phyloP scores from a whole-genome alignment of 345 rosid genomes.

The Dimocarpus longan region DNA sequence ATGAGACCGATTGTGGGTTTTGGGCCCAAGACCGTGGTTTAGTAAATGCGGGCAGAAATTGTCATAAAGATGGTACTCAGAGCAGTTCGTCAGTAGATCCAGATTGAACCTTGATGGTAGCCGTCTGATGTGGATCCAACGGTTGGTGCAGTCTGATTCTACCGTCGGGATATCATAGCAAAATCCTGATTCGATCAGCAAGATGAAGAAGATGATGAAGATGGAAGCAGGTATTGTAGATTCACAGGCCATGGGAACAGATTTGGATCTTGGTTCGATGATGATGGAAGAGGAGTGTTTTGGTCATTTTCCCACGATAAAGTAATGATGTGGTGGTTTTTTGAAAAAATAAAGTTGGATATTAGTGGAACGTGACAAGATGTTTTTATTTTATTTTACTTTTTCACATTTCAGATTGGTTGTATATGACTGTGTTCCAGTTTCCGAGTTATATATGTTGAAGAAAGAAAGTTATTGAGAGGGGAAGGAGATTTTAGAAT shows the following conservation, averaged over 20 bases:
- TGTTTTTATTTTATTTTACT: too few species aligned
- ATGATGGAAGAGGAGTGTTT: background rate
- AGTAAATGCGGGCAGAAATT: constrained; percentile 71
- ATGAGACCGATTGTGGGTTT: constrained; percentile 76
- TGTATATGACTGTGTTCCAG: background rate
- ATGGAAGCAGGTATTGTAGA: constrained; percentile 17
- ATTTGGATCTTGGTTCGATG: background rate
- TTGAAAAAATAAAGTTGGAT: background rate
- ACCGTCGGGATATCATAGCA: constrained; percentile 37
- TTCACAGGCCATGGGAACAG: constrained; percentile 37
- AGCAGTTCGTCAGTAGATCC: constrained; percentile 82
- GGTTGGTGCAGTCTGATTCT: constrained; percentile 54
- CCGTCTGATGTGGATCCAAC: constrained; percentile 89
- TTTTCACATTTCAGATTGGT: background rate
- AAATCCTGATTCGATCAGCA: constrained; percentile 17
- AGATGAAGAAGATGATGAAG: constrained; percentile 26
- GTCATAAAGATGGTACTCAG: constrained; percentile 58
- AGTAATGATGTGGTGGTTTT: background rate
- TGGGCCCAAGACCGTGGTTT: constrained; percentile 90
- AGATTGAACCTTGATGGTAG: constrained; percentile 81
- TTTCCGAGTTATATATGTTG: background rate
- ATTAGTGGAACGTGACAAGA: background rate
- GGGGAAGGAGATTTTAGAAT: background rate
- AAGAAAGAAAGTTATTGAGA: background rate
- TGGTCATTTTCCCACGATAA: background rate